Percentiles rank a stretch among this genome's conserved stretches.
phyloP scores from a whole-genome alignment of 345 rosid species.

The Ceriops zippeliana region DNA sequence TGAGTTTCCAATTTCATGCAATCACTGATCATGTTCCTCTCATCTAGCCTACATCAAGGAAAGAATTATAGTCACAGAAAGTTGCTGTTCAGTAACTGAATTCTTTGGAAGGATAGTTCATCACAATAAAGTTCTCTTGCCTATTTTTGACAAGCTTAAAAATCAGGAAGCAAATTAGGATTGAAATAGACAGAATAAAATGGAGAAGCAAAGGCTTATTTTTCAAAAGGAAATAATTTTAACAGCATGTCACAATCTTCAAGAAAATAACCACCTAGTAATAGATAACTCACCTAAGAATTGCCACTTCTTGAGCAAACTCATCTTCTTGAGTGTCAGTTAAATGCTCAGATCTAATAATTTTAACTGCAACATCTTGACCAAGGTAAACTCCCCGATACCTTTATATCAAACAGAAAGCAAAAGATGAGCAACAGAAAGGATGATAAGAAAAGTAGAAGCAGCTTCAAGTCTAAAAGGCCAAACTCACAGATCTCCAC shows the following conservation, averaged over 20 bases:
- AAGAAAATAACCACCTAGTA: too few species aligned
- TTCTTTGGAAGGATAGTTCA: neutral
- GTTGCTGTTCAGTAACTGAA: slow-evolving; percentile 1
- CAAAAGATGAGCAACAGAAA: slow-evolving; percentile 11
- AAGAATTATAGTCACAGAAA: neutral
- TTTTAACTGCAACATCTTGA: slow-evolving; percentile 70
- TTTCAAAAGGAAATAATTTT: neutral
- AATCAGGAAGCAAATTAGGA: neutral
- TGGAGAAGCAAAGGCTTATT: neutral
- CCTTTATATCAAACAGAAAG: slow-evolving; percentile 32
- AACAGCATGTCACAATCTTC: neutral
- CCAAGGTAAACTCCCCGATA: slow-evolving; percentile 58
- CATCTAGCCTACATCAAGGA: neutral
- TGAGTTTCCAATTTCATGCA: neutral
- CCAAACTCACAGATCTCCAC: slow-evolving; percentile 66
- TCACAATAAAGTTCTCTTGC: neutral
- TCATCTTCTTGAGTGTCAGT: slow-evolving; percentile 48
- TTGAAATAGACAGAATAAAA: neutral
- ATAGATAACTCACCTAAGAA: slow-evolving; percentile 46
- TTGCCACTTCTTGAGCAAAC: slow-evolving; percentile 67
- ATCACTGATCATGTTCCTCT: neutral
- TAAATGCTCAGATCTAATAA: slow-evolving; percentile 60
- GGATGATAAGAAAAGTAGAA: neutral
- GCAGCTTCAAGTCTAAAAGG: slow-evolving; percentile 1
- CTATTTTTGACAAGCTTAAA: neutral